Conservation (phyloP, 179 eudicot genomes). For the Silene vulgaris region DNA sequence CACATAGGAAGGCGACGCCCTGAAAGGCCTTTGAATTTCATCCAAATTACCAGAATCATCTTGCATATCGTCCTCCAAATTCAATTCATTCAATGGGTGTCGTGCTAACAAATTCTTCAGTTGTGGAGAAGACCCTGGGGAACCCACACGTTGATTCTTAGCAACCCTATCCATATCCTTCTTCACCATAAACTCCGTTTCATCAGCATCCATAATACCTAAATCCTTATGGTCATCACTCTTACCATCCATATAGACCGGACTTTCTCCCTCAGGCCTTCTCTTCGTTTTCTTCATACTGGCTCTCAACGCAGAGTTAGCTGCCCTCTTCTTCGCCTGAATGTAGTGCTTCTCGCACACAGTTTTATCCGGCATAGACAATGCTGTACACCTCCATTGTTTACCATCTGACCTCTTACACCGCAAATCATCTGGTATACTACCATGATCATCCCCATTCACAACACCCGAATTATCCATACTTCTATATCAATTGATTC, state of each 20-base stretch:
- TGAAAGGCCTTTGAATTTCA: slow-evolving; percentile 46
- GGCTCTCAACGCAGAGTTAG: slow-evolving; percentile 84
- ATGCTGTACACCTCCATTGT: slow-evolving; percentile 97
- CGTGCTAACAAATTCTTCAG: slow-evolving; percentile 34
- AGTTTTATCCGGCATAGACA: slow-evolving; percentile 98
- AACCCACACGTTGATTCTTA: slow-evolving; percentile 38
- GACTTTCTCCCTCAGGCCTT: slow-evolving; percentile 55
- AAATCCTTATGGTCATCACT: slow-evolving; percentile 70
- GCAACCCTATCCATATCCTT: slow-evolving; percentile 38
- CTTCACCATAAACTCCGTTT: slow-evolving; percentile 45
- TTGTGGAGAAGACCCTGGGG: slow-evolving; percentile 51
- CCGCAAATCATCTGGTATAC: slow-evolving; percentile 85
- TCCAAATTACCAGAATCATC: slow-evolving; percentile 47
- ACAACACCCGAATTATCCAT: slow-evolving; percentile 57
- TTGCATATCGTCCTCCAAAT: slow-evolving; percentile 49
- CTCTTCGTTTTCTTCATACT: slow-evolving; percentile 73
- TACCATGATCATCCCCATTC: slow-evolving; percentile 60
- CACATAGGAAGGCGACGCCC: slow-evolving; percentile 42
- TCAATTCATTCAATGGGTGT: slow-evolving; percentile 27
- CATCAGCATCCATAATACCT: slow-evolving; percentile 33
- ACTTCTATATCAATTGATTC: not conserved
- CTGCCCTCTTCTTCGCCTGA: slow-evolving; percentile 98
- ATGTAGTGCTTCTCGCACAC: slow-evolving; percentile 96
- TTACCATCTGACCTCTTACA: slow-evolving; percentile 98
- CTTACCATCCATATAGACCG: slow-evolving; percentile 64